These are phyloP conservation scores for Chalara sp. DNA, from an alignment of 2,329 filamentous ascomycete species.

Conservation along the genomic window DNA sequence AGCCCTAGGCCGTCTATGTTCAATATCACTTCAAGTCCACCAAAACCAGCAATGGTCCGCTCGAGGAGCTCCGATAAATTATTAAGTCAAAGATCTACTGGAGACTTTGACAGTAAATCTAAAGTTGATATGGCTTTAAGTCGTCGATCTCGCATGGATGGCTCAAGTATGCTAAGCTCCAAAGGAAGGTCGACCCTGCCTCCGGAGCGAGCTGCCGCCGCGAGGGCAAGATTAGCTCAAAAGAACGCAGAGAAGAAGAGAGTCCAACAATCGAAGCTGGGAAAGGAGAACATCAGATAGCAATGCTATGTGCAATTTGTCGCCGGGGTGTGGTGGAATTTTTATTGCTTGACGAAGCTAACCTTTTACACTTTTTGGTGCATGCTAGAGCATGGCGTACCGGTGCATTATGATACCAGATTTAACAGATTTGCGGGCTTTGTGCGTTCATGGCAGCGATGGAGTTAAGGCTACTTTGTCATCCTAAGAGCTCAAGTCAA, in stretches of 20 bases:
- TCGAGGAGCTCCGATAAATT: constrained; percentile 11
- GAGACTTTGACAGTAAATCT: constrained; percentile 5
- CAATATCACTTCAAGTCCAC: constrained; percentile 23
- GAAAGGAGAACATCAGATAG: constrained; percentile 19
- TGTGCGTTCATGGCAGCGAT: too few relatives aligned
- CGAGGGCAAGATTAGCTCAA: constrained; percentile 26
- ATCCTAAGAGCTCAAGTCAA: too few relatives aligned
- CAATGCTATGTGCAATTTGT: too few relatives aligned
- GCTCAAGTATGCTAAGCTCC: constrained; percentile 1
- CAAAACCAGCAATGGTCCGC: constrained; percentile 15
- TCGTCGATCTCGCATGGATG: constrained; percentile 12
- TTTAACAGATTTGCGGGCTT: too few relatives aligned
- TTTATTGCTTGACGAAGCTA: too few relatives aligned
- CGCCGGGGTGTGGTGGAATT: too few relatives aligned
- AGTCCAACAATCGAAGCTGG: constrained; percentile 7
- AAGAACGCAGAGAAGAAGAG: constrained; percentile 25
- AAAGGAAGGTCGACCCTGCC: constrained; percentile 18
- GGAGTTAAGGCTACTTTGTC: too few relatives aligned
- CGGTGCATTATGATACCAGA: too few relatives aligned
- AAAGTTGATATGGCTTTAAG: constrained; percentile 12
- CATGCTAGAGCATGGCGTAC: too few relatives aligned
- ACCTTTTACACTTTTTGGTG: too few relatives aligned
- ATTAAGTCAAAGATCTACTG: constrained; percentile 10
- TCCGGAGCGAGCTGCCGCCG: constrained; percentile 28
- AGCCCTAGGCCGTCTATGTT: constrained; percentile 24